Base-by-base conservation (phyloP, 495 filamentous ascomycete species). In the Penicillium tannophilum region DNA sequence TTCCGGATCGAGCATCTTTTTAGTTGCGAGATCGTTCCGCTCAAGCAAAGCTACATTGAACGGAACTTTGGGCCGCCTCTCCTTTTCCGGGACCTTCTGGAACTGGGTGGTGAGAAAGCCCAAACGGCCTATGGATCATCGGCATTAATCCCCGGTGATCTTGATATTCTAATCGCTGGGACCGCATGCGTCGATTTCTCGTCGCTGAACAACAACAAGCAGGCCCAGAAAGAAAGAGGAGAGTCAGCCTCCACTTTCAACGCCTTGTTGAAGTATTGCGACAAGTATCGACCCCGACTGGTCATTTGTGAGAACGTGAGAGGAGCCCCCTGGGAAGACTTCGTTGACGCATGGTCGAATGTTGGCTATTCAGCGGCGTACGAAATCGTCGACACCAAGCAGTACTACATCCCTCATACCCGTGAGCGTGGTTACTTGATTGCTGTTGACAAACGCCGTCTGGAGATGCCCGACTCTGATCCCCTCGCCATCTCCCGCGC, bases 381-480 rank as follows among this genome's bases (percentile, higher is more conserved):
- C 14, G 31, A 67, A 6, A 58, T 68, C 6, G 63, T 90, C 0
- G 90, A 96, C 62, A 88, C 86, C 2, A 94, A 93, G 66, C 64
- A 89, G 0, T 93, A 82, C 65, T 92, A 91, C 48, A 73, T 95
- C 3, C 91, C 91, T 0, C 91, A 96, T 39, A 96, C 91, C 6
- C 77, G 91, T 1, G 76, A 77, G 33, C 80, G 91, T 44, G 84
- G 85, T 6, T 96, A 94, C 64, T 81, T 93, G 68, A 70, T 91
- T 30, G 86, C 84, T 26, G 62, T 91, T 11, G 79, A 90, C 54
- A 69, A 64, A 8, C 11, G 60, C 0, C 56, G 65, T 1, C 72
- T 81, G 36, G 24, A 43, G 14, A 30, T 6, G 7, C 16, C 39
- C 14, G 52, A 20, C 7, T 12, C 23, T 17, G n/a, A 48, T 24